Evolutionary conservation across 2,329 filamentous ascomycete species (phyloP), one percentile per base, ranked within the genome.

Genomic region (Monosporascus sp.): DNA sequence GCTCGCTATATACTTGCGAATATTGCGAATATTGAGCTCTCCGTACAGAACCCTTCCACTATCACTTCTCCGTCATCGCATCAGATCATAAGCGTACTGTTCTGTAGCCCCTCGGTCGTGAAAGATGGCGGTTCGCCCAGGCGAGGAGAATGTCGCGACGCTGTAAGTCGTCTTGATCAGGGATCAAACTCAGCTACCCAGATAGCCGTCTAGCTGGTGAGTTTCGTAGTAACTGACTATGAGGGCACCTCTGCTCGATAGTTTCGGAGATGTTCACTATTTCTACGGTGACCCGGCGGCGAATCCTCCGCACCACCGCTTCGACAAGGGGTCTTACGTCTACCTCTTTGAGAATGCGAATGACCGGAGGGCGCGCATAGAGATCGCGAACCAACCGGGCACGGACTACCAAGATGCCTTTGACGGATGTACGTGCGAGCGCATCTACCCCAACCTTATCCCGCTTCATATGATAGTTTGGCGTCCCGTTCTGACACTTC

Each of bases 341-440:
- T 92, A 92, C 66, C 75, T 92, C 6, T 91, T 90, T 68, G 86
- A 91, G 69, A 87, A 89, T 66, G 80, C 87, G 14, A 76, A 75
- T 56, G 81, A 86, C 60, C 78, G 83, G 56, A 79, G 82, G 55
- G 86, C 86, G 58, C 85, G 88, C 60, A 74, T 92, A 58, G 89
- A 92, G 70, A 76, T 92, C 57, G 88, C 88, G 44, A 93, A 92
- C 64, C 77, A 86, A 61, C 81, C 87, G 8, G 88, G 88, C 51
- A 86, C 83, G 3, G 81, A 87, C 1, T 80, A 87, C n/a, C 88
- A 92, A 66, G 88, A 92, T 74, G 88, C 88, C 11, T 90, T 92
- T 66, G 81, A 84, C 60, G 89, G 89, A 65, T 84, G 87, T 90
- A 74, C 14, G 43, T 46, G 43, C 78, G 87, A 71, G 37, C 14